Base-by-base conservation (phyloP, 352 stramenopile species). In the Phytophthora sojae region DNA sequence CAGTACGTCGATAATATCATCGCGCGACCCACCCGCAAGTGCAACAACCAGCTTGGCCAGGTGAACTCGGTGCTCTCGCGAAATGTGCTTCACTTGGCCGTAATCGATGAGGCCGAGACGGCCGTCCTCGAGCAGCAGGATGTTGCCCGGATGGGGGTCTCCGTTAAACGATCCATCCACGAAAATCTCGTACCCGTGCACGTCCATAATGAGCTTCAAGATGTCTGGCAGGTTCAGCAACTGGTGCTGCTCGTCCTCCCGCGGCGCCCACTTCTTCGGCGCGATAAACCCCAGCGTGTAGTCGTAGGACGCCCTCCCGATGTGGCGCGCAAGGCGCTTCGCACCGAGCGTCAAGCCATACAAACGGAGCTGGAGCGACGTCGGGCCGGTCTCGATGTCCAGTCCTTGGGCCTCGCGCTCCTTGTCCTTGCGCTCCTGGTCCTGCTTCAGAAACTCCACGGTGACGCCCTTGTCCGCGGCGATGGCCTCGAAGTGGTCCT, bases 161-260 rank as follows among this genome's bases (percentile, higher is more conserved):
- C 92, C 92, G 61, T 98, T 98, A 69, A 98, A 98, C 45, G 76
- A 94, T n/a, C 93, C 93, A 57, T 97, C 80, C 12, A 96, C 83
- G 60, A 98, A 97, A 60, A 98, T 97, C 76, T 98, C 93, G 75
- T 97, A 92, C 6, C 92, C 93, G 67, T 98, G 93, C 15, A 97
- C 91, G 39, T 95, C 90, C 82, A 96, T 94, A 17, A 97, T 76
- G 12, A 95, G 79, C 64, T 95, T 91, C 29, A 97, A 75, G 15
- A 97, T 86, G 17, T 92, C 82, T 2, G 90, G 86, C 30, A 97
- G 80, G 61, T 97, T 94, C 19, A 96, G 77, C 37, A 96, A 67
- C 60, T 85, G 64, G 45, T 90, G 79, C 57, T 83, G 47, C 4
- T 86, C 56, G 15, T 88, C 80, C 5, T 77, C 69, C 53, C 39